A percentile compares a stretch with the other conserved stretches of the same genome.
phyloP scores from a whole-genome alignment of 805 yeast species.

The Kuraishia hungarica region DNA sequence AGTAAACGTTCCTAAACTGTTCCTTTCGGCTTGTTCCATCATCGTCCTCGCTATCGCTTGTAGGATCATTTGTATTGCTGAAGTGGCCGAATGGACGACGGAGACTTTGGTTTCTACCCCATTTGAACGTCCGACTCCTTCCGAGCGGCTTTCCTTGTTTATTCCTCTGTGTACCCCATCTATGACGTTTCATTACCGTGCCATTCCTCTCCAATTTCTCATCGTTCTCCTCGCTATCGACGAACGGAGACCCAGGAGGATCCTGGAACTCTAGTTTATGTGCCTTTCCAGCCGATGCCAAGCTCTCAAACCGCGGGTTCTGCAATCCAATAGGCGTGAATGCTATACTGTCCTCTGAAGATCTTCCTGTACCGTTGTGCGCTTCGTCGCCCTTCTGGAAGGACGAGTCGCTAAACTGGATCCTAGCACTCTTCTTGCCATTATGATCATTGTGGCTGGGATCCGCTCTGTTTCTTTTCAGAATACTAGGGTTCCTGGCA shows the following conservation, averaged over 20 bases:
- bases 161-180: constrained; percentile 90
- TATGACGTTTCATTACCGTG: constrained; percentile 59
- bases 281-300: neutral
- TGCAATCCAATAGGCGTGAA: neutral
- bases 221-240: constrained; percentile 15
- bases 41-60: constrained; percentile 11
- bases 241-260: neutral
- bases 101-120: constrained; percentile 12
- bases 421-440: neutral
- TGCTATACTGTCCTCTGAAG: neutral
- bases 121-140: constrained; percentile 47
- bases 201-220: constrained; percentile 25
- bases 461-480: neutral
- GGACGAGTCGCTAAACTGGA: constrained; percentile 1
- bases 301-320: neutral
- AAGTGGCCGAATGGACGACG: constrained; percentile 11
- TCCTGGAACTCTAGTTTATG: neutral
- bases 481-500: neutral
- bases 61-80: constrained; percentile 6
- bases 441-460: neutral
- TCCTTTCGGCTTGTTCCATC: constrained; percentile 3
- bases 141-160: constrained; percentile 59
- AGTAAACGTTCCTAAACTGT: constrained; percentile 37
- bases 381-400: constrained; percentile 1
- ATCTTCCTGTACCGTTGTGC: neutral